Evolutionary conservation across 1,284 basidiomycete genomes (phyloP).

Genomic region (Leccinum subrobustum): DNA sequence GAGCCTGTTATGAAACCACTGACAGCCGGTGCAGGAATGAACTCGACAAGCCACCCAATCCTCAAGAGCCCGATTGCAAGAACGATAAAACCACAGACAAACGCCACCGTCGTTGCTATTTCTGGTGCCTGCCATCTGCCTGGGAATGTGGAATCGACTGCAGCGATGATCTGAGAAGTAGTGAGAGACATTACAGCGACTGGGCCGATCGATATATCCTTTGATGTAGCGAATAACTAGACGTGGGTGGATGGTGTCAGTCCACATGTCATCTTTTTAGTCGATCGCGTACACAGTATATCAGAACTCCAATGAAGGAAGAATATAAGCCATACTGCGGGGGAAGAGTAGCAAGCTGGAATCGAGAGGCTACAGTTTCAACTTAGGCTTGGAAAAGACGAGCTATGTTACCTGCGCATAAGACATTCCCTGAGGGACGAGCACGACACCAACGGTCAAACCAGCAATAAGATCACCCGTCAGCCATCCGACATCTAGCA

Average conservation of each 20-base stretch:
- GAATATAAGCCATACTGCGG: conserved; percentile 94
- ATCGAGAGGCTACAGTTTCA: background rate
- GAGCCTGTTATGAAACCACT: conserved; percentile 93
- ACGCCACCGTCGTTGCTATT: conserved; percentile 88
- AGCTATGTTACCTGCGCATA: conserved; percentile 60
- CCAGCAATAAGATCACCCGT: conserved; percentile 86
- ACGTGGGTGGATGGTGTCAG: conserved; percentile 13
- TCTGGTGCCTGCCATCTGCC: conserved; percentile 59
- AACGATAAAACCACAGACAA: conserved; percentile 92
- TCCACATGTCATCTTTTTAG: conserved; percentile 15
- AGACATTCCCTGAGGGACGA: conserved; percentile 88
- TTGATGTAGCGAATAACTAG: conserved; percentile 89
- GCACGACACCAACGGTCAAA: conserved; percentile 87
- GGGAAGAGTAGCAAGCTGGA: conserved; percentile 79
- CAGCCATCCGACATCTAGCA: conserved; percentile 66
- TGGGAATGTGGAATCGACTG: conserved; percentile 56
- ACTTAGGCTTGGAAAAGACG: background rate
- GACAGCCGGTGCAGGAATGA: conserved; percentile 90
- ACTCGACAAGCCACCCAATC: conserved; percentile 94
- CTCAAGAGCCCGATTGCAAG: conserved; percentile 90
- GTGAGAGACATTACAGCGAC: conserved; percentile 98
- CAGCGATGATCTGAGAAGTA: conserved; percentile 77
- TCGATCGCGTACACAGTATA: conserved; percentile 67
- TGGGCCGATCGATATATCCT: conserved; percentile 94
- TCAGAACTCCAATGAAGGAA: conserved; percentile 86